phyloP scores from a whole-genome alignment of 768 basidiomycete genomes.

The Paxillus involutus region DNA sequence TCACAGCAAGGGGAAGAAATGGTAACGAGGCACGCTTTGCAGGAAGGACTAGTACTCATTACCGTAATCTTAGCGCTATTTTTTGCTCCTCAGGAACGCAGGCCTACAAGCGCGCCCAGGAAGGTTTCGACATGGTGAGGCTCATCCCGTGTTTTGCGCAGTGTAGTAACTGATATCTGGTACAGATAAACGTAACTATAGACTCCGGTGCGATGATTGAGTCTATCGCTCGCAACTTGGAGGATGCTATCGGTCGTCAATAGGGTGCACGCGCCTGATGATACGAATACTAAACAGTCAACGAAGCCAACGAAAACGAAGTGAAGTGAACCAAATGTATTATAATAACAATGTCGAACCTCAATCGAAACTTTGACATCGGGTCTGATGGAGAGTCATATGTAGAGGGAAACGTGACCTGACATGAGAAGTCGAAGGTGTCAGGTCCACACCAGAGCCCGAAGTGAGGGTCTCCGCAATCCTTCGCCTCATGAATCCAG shows the following conservation, averaged over 20 bases:
- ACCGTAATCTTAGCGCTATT: slow-evolving; percentile 39
- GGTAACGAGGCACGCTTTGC: slow-evolving; percentile 36
- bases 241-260: too few relatives aligned
- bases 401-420: too few relatives aligned
- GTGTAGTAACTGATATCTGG: not conserved
- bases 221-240: not conserved
- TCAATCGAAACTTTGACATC: too few relatives aligned
- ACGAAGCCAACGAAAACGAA: too few relatives aligned
- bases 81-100: slow-evolving; percentile 48
- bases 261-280: too few relatives aligned
- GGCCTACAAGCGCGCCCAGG: slow-evolving; percentile 40
- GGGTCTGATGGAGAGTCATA: too few relatives aligned
- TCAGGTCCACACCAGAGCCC: not conserved
- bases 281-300: too few relatives aligned
- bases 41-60: not conserved
- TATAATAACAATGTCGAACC: too few relatives aligned
- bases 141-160: slow-evolving; percentile 7
- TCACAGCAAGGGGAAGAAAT: slow-evolving; percentile 62
- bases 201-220: slow-evolving; percentile 47
- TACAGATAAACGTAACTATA: slow-evolving; percentile 49
- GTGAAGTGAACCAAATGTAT: too few relatives aligned
- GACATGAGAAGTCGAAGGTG: too few relatives aligned
- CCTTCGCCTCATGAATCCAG: not conserved
- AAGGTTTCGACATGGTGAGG: slow-evolving; percentile 54
- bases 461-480: not conserved